Percentiles rank a stretch among this genome's conserved stretches.
These are phyloP conservation scores for Russula olivacea DNA, from an alignment of 768 basidiomycete genomes.

Conservation along the genomic window DNA sequence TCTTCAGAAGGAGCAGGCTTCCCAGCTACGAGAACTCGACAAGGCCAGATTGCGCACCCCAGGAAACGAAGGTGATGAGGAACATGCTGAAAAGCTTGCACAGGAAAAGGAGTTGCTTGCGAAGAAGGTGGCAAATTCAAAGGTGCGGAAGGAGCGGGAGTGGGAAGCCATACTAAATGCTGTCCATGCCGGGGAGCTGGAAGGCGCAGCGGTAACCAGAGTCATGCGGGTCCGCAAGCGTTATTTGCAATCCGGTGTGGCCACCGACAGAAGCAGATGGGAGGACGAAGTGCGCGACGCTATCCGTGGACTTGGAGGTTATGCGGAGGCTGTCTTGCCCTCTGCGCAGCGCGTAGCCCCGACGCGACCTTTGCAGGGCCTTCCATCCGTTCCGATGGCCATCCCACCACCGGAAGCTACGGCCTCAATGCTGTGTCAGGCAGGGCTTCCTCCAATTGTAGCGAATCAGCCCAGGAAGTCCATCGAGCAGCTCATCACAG, in stretches of 20 bases:
- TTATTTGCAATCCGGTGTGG: conserved; percentile 54
- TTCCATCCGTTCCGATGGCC: background rate
- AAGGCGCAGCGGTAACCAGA: conserved; percentile 43
- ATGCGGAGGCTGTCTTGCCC: conserved; percentile 41
- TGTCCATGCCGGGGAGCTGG: conserved; percentile 50
- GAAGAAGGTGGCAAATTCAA: conserved; percentile 60
- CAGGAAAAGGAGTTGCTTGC: conserved; percentile 50
- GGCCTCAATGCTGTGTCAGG: conserved; percentile 6
- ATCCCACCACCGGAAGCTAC: conserved; percentile 6
- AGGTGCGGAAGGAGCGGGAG: conserved; percentile 50
- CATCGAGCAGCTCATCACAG: conserved; percentile 44
- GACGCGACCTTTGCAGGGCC: background rate
- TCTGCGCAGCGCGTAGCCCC: conserved; percentile 27
- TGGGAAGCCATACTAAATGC: conserved; percentile 56
- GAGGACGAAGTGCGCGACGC: conserved; percentile 53
- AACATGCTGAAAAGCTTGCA: conserved; percentile 34
- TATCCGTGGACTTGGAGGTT: conserved; percentile 49
- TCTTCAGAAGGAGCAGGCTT: conserved; percentile 35
- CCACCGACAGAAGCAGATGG: conserved; percentile 51
- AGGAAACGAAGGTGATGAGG: conserved; percentile 6
- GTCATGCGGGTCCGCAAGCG: conserved; percentile 49
- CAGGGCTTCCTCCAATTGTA: conserved; percentile 37
- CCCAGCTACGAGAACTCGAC: conserved; percentile 21
- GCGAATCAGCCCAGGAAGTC: conserved; percentile 47
- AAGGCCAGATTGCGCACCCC: conserved; percentile 21